phyloP scores from a whole-genome alignment of 345 rosid genomes.

The Balakata baccata region DNA sequence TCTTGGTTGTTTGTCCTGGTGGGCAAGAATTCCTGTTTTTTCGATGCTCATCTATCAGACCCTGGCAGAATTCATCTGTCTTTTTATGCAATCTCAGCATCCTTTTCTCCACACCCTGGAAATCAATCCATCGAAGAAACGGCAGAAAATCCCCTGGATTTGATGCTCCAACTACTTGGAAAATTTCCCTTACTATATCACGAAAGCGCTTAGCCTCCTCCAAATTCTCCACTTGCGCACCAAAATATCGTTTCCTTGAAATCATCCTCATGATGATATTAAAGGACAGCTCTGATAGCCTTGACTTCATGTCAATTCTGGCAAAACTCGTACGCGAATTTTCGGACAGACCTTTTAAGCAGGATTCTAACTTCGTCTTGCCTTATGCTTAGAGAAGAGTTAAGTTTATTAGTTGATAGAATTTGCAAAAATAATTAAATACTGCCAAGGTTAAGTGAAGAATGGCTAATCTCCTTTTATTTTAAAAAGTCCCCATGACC shows the following conservation, averaged over 20 bases:
- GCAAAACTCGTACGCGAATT: not conserved
- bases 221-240: not conserved
- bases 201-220: not conserved
- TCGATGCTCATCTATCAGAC: constrained; percentile 13
- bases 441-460: too few species aligned
- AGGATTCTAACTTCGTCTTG: not conserved
- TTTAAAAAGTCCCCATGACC: too few species aligned
- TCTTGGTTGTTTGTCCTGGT: not conserved
- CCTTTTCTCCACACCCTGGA: constrained; percentile 2
- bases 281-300: not conserved
- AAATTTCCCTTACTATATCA: not conserved
- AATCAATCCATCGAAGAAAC: constrained; percentile 8
- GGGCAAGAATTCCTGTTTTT: not conserved
- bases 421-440: too few species aligned
- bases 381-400: not conserved
- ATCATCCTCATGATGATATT: constrained; percentile 12
- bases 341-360: not conserved
- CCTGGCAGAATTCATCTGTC: constrained; percentile 1
- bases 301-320: not conserved
- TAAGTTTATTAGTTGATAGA: constrained; percentile 3
- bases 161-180: not conserved
- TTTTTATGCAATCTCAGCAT: not conserved
- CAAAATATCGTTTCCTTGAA: constrained; percentile 8
- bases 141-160: constrained; percentile 8
- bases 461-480: too few species aligned